Percentiles rank a stretch among this genome's conserved stretches.
Evolutionary conservation across 1,139 yeast genomes (phyloP).

Genomic region (Scheffersomyces titani): DNA sequence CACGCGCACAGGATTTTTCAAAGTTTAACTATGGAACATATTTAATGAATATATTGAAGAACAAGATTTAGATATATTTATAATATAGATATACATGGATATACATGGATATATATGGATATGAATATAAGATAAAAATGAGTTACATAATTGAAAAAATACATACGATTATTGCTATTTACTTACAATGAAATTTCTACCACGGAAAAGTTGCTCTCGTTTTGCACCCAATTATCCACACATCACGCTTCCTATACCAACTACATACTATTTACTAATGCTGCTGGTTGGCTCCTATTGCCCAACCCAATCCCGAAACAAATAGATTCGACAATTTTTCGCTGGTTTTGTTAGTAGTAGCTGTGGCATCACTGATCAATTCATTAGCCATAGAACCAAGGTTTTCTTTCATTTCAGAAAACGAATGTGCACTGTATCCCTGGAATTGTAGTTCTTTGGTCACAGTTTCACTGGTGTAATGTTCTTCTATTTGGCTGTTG

Average conservation of each 20-base stretch:
- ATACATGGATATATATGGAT: no score
- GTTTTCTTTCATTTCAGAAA: constrained; percentile 8
- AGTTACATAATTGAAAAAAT: no score
- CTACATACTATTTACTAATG: not conserved
- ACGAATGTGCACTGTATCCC: not conserved
- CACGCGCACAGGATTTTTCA: not conserved
- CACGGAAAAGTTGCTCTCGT: no score
- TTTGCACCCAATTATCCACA: not conserved
- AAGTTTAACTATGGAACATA: not conserved
- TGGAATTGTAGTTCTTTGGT: constrained; percentile 1
- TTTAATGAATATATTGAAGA: not conserved
- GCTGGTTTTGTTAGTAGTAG: constrained; percentile 39
- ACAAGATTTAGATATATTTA: no score
- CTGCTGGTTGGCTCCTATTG: constrained; percentile 53
- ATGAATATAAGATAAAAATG: no score
- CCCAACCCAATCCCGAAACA: constrained; percentile 67
- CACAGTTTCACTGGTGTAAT: constrained; percentile 6
- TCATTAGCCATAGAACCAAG: constrained; percentile 27
- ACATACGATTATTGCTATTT: not conserved
- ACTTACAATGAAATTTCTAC: no score
- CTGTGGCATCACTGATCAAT: constrained; percentile 34
- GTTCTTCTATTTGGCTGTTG: constrained; percentile 28
- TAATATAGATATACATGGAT: not conserved
- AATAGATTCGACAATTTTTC: constrained; percentile 54
- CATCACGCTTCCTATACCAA: not conserved